phyloP scores from a whole-genome alignment of 164 flowering plant species.

The Aristolochia fimbriata region DNA sequence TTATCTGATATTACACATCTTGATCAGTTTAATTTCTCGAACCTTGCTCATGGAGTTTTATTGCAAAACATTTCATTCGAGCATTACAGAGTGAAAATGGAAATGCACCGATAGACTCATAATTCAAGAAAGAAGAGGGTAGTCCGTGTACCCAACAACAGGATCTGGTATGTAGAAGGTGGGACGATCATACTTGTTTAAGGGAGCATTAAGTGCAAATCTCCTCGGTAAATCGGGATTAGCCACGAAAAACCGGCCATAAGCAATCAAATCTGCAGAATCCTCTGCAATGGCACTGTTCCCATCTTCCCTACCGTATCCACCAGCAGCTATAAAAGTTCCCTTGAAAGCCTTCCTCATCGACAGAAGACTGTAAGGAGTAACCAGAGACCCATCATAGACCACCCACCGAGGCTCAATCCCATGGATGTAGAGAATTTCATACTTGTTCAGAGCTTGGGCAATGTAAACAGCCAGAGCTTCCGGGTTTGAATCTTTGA shows the following conservation, averaged over 20 bases:
- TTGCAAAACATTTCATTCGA: no score
- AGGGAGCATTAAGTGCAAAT: constrained; percentile 20
- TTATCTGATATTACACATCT: no score
- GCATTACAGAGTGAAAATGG: no score
- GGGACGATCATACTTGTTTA: constrained; percentile 22
- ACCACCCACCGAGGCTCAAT: constrained; percentile 26
- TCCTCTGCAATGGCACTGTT: constrained; percentile 16
- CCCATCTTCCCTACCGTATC: constrained; percentile 20
- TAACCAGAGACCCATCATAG: constrained; percentile 5
- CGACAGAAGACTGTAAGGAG: constrained; percentile 16
- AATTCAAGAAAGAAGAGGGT: constrained; percentile 17
- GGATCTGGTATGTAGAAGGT: constrained; percentile 27
- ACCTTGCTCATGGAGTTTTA: no score
- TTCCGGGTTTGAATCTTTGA: constrained; percentile 23
- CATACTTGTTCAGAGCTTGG: constrained; percentile 15
- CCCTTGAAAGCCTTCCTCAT: constrained; percentile 22
- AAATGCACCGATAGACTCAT: no score
- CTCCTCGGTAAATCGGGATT: constrained; percentile 25
- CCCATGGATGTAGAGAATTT: constrained; percentile 17
- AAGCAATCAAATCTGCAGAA: constrained; percentile 20
- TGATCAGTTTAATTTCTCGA: no score
- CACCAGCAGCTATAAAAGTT: constrained; percentile 21
- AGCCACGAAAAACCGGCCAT: constrained; percentile 23
- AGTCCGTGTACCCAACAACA: constrained; percentile 24
- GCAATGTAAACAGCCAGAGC: constrained; percentile 25